Evolutionary conservation across 164 flowering plant genomes (phyloP).

Genomic region (Tetrastigma voinierianum): DNA sequence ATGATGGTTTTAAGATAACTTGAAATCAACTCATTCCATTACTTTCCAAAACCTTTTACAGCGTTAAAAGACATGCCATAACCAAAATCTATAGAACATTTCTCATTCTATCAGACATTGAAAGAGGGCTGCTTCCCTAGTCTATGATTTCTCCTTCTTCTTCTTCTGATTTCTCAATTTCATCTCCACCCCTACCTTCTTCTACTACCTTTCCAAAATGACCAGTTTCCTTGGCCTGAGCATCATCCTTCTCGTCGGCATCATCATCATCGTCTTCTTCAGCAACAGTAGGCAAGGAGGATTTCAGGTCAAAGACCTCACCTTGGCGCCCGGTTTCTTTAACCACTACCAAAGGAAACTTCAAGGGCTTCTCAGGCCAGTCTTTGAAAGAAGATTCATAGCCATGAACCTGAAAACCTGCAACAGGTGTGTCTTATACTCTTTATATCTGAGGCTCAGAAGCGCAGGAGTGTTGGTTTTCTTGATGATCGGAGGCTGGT

Average conservation of each 20-base stretch:
- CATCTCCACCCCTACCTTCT: constrained; percentile 2
- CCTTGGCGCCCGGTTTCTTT: constrained; percentile 30
- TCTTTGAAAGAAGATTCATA: constrained; percentile 69
- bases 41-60: too few species aligned
- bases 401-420: constrained; percentile 86
- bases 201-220: not conserved
- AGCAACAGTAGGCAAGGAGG: constrained; percentile 2
- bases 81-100: too few species aligned
- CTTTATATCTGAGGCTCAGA: constrained; percentile 57
- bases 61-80: too few species aligned
- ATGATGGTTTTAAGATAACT: too few species aligned
- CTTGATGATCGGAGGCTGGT: constrained; percentile 15
- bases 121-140: constrained; percentile 16
- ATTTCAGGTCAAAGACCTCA: constrained; percentile 10
- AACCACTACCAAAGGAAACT: constrained; percentile 51
- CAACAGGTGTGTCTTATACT: constrained; percentile 64
- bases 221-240: not conserved
- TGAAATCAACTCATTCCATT: too few species aligned
- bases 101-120: too few species aligned
- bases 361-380: constrained; percentile 55
- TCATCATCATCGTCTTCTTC: constrained; percentile 14
- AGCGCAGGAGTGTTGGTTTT: constrained; percentile 73
- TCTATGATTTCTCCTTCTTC: constrained; percentile 75
- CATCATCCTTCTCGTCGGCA: not conserved
- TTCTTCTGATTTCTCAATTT: constrained; percentile 16